phyloP scores from a whole-genome alignment of 2,329 filamentous ascomycete genomes.

The Drechslera avenae region DNA sequence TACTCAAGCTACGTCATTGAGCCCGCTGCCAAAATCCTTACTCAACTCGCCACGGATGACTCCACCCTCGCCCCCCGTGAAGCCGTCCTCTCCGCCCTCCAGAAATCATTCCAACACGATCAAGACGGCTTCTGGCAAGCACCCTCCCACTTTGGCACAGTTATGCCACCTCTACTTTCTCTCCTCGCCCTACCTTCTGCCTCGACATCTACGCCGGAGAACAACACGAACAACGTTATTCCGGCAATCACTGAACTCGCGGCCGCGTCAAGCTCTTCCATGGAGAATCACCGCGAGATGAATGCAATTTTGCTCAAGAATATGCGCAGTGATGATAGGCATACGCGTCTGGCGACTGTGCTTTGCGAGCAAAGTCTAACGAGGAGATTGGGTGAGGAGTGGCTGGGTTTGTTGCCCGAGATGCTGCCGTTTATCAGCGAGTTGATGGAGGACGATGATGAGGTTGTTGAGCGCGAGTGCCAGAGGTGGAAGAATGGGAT shows the following conservation, averaged over 20 bases:
- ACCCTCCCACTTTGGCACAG: slow-evolving; percentile 79
- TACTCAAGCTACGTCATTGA: slow-evolving; percentile 88
- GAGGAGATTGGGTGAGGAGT: slow-evolving; percentile 84
- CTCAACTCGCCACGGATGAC: slow-evolving; percentile 45
- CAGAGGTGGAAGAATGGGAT: slow-evolving; percentile 89
- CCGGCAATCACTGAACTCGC: slow-evolving; percentile 81
- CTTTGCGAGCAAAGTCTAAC: slow-evolving; percentile 81
- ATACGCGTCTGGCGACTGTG: slow-evolving; percentile 80
- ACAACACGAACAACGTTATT: slow-evolving; percentile 62
- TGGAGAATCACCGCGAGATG: slow-evolving; percentile 88
- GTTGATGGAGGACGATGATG: slow-evolving; percentile 94
- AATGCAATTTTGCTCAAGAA: slow-evolving; percentile 79
- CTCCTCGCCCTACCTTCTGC: slow-evolving; percentile 55
- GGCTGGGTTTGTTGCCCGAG: slow-evolving; percentile 87
- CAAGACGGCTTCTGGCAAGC: slow-evolving; percentile 97
- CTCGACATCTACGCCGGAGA: slow-evolving; percentile 13
- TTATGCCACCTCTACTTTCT: slow-evolving; percentile 70
- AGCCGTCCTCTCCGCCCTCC: slow-evolving; percentile 72
- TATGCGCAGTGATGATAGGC: slow-evolving; percentile 72
- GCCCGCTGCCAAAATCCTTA: slow-evolving; percentile 68
- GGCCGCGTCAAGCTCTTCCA: slow-evolving; percentile 75
- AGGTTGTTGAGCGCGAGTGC: slow-evolving; percentile 87
- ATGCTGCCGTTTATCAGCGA: slow-evolving; percentile 97
- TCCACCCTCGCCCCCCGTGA: slow-evolving; percentile 67
- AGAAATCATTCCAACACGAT: slow-evolving; percentile 81